Percentiles rank a stretch among this genome's conserved stretches.
These are phyloP conservation scores for Chara braunii DNA, from an alignment of 139 green algal species.

Conservation along the genomic window DNA sequence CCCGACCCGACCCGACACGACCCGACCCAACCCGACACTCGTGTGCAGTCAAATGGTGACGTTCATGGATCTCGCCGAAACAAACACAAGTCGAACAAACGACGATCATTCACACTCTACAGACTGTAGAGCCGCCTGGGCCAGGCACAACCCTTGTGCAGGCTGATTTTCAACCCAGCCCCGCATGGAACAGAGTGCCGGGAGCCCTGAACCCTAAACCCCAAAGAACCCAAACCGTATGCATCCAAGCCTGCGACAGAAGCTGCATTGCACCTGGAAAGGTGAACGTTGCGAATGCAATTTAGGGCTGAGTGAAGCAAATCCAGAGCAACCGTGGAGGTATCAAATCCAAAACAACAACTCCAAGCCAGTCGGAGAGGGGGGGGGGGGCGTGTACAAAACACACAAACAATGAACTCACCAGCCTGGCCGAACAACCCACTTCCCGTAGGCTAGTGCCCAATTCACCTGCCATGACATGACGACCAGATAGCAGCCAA, in stretches of 20 bases:
- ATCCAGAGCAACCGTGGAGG: background rate
- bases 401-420: constrained; percentile 1
- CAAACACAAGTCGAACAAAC: background rate
- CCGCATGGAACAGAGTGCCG: background rate
- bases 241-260: background rate
- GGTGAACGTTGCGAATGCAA: no score
- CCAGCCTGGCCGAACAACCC: constrained; percentile 30
- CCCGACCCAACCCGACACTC: background rate
- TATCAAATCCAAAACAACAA: background rate
- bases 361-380: background rate
- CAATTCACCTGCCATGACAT: constrained; percentile 21
- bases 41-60: no score
- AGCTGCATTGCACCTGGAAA: background rate
- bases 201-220: background rate
- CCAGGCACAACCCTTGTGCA: background rate
- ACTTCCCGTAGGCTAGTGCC: constrained; percentile 19
- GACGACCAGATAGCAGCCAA: background rate
- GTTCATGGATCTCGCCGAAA: no score
- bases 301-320: no score
- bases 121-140: background rate
- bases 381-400: no score
- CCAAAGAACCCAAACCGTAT: background rate
- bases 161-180: background rate
- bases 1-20: background rate
- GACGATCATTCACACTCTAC: background rate